Evolutionary conservation across 164 flowering plant genomes (phyloP).

Genomic region (Stephania cephalantha): DNA sequence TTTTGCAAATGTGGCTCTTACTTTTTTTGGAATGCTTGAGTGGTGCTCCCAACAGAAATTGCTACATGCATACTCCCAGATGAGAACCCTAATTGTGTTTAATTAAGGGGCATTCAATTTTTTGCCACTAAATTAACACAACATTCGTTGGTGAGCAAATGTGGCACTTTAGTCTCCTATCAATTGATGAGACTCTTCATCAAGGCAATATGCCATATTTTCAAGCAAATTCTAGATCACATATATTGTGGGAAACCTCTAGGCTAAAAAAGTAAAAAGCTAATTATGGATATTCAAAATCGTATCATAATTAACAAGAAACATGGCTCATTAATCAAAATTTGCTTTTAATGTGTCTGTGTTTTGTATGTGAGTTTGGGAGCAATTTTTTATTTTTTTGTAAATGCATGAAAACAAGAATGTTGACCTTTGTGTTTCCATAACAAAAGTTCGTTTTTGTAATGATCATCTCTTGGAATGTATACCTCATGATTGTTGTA

Average conservation of each 20-base stretch:
- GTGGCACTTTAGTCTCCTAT: neutral
- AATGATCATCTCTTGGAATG: neutral
- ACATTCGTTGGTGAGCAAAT: neutral
- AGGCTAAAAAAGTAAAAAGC: neutral
- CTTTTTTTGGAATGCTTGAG: no score
- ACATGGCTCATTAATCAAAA: neutral
- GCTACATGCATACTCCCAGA: no score
- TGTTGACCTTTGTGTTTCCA: neutral
- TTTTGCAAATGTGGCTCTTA: neutral
- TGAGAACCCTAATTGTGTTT: no score
- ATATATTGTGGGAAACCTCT: neutral
- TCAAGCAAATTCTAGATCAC: neutral
- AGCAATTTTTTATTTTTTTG: neutral
- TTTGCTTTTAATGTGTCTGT: neutral
- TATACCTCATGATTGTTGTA: neutral
- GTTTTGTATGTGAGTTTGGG: neutral
- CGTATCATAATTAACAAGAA: neutral
- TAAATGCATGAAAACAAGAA: slow-evolving; percentile 1
- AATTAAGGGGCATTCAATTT: no score
- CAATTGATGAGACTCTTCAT: neutral
- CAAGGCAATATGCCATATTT: neutral
- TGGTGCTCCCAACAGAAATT: no score
- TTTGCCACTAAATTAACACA: no score
- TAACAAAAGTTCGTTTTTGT: neutral
- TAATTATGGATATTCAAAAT: neutral